A percentile compares a stretch with the other conserved stretches of the same genome.
Conservation (phyloP, 164 flowering plant species). For the Magnolia sinica region DNA sequence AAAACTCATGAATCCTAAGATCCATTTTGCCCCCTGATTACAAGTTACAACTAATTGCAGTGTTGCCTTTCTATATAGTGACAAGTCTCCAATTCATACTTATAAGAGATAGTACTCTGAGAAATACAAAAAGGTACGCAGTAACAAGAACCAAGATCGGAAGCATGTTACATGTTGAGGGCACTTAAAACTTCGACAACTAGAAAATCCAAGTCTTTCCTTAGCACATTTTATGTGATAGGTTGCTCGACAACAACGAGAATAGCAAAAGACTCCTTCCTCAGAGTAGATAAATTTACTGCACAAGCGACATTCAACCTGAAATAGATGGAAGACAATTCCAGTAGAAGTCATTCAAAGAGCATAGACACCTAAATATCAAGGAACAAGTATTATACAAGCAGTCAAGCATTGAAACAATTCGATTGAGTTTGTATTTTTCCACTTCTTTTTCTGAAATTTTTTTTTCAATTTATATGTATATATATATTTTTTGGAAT, state of each 20-base stretch:
- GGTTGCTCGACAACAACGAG: constrained; percentile 51
- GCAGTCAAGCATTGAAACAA: too few species aligned
- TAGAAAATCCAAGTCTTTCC: constrained; percentile 32
- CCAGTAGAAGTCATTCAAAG: background rate
- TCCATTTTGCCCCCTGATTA: too few species aligned
- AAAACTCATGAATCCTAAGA: too few species aligned
- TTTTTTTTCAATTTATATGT: too few species aligned
- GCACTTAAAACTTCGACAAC: constrained; percentile 61
- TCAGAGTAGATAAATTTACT: constrained; percentile 40
- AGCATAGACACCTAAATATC: background rate
- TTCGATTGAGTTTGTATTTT: too few species aligned
- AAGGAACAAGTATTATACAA: too few species aligned
- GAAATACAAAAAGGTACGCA: background rate
- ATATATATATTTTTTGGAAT: too few species aligned
- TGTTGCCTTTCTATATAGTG: too few species aligned
- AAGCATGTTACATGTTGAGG: constrained; percentile 77
- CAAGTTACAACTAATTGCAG: too few species aligned
- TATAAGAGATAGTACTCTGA: too few species aligned
- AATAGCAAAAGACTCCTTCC: constrained; percentile 61
- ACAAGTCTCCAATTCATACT: too few species aligned
- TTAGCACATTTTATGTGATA: constrained; percentile 66
- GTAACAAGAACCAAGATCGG: background rate
- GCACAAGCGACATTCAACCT: constrained; percentile 75
- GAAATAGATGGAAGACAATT: constrained; percentile 14
- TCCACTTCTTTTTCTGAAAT: too few species aligned